phyloP scores from a whole-genome alignment of 768 basidiomycete genomes.

The Boletus subparvulus region DNA sequence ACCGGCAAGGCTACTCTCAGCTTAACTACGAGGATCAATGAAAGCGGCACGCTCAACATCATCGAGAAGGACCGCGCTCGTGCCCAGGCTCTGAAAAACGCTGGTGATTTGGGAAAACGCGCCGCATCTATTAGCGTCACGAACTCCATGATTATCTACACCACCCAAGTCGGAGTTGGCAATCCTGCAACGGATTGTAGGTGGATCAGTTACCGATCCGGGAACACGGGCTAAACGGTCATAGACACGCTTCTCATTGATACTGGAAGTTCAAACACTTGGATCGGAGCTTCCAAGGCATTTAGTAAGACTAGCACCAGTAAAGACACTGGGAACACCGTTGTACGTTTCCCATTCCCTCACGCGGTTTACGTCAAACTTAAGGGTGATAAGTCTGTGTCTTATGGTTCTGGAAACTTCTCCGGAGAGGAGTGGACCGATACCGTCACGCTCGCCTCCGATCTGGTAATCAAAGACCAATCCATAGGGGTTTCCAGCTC shows the following conservation, averaged over 20 bases:
- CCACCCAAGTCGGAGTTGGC: constrained; percentile 29
- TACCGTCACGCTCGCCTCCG: constrained; percentile 4
- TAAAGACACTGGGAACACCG: constrained; percentile 19
- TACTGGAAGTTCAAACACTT: constrained; percentile 32
- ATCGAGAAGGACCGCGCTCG: constrained; percentile 23
- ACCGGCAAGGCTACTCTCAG: constrained; percentile 9
- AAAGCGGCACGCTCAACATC: constrained; percentile 7
- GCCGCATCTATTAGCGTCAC: constrained; percentile 2
- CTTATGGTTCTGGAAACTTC: constrained; percentile 5
- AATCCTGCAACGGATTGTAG: constrained; percentile 26
- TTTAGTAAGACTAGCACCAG: constrained; percentile 15
- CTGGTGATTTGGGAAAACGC: constrained; percentile 1
- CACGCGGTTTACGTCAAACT: background rate
- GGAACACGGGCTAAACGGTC: constrained; percentile 7
- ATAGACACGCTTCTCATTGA: constrained; percentile 31
- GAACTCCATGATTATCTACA: constrained; percentile 27
- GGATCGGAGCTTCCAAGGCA: background rate
- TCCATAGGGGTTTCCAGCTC: constrained; percentile 35
- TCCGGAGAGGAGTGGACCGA: constrained; percentile 15
- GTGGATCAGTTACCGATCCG: background rate
- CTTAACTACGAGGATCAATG: constrained; percentile 15
- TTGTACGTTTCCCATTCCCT: constrained; percentile 8
- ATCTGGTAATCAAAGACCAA: constrained; percentile 18
- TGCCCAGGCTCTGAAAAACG: constrained; percentile 7
- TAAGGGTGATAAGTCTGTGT: background rate